These are phyloP conservation scores for Phlebiopsis gigantea DNA, from an alignment of 768 basidiomycete species.

Conservation along the genomic window DNA sequence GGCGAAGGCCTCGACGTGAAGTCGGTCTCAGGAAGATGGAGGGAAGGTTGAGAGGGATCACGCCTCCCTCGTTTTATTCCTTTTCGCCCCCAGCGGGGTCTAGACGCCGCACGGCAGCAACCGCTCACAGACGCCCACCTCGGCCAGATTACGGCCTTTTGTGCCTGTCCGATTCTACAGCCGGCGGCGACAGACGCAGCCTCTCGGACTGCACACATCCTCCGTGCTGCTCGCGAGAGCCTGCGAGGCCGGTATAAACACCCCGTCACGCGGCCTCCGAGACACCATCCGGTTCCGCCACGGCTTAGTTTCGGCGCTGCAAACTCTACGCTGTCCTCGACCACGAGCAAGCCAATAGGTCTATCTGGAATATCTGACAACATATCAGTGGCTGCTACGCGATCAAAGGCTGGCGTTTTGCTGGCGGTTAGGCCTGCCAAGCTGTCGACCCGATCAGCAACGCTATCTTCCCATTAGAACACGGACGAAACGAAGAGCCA, in stretches of 20 bases:
- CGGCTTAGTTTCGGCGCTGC: not conserved
- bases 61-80: slow-evolving; percentile 8
- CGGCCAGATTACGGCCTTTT: not conserved
- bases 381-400: not conserved
- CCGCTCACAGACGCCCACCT: not conserved
- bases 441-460: not conserved
- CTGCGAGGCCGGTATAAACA: no score
- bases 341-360: no score
- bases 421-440: not conserved
- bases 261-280: not conserved
- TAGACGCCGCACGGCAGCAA: slow-evolving; percentile 6
- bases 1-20: slow-evolving; percentile 6
- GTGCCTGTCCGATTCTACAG: not conserved
- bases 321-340: not conserved
- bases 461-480: not conserved
- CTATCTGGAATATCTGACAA: no score
- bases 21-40: slow-evolving; percentile 7
- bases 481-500: not conserved
- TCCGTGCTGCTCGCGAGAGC: not conserved
- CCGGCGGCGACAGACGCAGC: slow-evolving; percentile 1
- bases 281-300: not conserved
- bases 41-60: slow-evolving; percentile 6
- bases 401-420: not conserved
- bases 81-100: slow-evolving; percentile 9
- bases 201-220: not conserved